Conservation (phyloP, 768 basidiomycete genomes). For the Lactarius quietus region DNA sequence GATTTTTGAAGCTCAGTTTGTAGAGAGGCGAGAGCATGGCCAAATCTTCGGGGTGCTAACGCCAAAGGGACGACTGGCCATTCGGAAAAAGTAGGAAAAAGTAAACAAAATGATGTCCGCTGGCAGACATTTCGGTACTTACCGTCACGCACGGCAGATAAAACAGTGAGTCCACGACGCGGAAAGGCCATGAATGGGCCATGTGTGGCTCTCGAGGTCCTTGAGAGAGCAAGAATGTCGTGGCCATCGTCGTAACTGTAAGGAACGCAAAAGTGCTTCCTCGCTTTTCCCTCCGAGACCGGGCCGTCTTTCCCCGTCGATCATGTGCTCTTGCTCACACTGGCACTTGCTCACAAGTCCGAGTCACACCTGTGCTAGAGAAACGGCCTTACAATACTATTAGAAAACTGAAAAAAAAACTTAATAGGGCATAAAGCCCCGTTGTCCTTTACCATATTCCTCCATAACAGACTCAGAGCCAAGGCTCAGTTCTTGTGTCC, state of each 20-base stretch:
- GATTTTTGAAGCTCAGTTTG: background rate
- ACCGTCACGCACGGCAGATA: constrained; percentile 1
- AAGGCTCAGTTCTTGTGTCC: background rate
- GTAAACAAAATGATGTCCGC: background rate
- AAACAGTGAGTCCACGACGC: background rate
- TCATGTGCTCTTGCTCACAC: too few species aligned
- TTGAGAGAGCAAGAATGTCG: constrained; percentile 7
- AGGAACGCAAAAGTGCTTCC: background rate
- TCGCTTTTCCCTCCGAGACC: background rate
- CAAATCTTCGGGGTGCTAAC: constrained; percentile 15
- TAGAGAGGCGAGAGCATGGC: constrained; percentile 22
- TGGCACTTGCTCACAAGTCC: background rate
- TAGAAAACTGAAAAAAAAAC: background rate
- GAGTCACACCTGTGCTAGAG: background rate
- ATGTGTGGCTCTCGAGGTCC: constrained; percentile 2
- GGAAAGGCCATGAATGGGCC: background rate
- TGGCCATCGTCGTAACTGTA: background rate
- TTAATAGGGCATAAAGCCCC: background rate
- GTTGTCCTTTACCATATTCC: background rate
- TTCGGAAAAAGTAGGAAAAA: too few species aligned
- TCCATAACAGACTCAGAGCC: background rate
- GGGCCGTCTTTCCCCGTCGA: background rate
- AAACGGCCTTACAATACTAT: background rate
- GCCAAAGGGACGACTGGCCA: constrained; percentile 15
- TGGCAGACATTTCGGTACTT: background rate